phyloP scores from a whole-genome alignment of 495 filamentous ascomycete species.

The Hypoxylon lenormandii region DNA sequence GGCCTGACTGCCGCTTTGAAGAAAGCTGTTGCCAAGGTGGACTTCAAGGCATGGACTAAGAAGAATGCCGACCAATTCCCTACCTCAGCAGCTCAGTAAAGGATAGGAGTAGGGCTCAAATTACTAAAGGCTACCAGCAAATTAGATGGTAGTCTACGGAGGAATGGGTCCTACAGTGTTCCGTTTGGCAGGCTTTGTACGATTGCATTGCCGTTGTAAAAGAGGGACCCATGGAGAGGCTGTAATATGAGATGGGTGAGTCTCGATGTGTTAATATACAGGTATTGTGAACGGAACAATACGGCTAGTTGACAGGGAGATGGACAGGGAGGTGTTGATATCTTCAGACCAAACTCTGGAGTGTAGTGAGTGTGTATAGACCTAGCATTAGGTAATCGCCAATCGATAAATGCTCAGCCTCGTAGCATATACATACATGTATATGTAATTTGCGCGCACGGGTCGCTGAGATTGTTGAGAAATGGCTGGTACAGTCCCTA shows the following conservation, averaged over 20 bases:
- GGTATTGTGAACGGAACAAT: too few species aligned
- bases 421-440: too few species aligned
- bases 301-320: too few species aligned
- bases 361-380: too few species aligned
- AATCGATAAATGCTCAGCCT: too few species aligned
- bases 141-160: not conserved
- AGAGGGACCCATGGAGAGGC: not conserved
- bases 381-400: too few species aligned
- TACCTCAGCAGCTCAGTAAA: constrained; percentile 53
- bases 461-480: too few species aligned
- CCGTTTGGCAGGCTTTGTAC: not conserved
- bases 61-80: constrained; percentile 60
- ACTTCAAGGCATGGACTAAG: constrained; percentile 60
- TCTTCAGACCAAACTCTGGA: too few species aligned
- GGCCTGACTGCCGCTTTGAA: constrained; percentile 77
- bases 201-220: not conserved
- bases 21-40: constrained; percentile 53
- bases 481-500: too few species aligned
- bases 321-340: too few species aligned
- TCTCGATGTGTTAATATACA: not conserved
- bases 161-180: not conserved
- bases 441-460: too few species aligned
- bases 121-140: not conserved
- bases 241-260: constrained; percentile 2
- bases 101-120: not conserved